Percentiles rank a stretch among this genome's conserved stretches.
Evolutionary conservation across 495 filamentous ascomycete species (phyloP).

Genomic region (Podospora bellae-mahoneyi): DNA sequence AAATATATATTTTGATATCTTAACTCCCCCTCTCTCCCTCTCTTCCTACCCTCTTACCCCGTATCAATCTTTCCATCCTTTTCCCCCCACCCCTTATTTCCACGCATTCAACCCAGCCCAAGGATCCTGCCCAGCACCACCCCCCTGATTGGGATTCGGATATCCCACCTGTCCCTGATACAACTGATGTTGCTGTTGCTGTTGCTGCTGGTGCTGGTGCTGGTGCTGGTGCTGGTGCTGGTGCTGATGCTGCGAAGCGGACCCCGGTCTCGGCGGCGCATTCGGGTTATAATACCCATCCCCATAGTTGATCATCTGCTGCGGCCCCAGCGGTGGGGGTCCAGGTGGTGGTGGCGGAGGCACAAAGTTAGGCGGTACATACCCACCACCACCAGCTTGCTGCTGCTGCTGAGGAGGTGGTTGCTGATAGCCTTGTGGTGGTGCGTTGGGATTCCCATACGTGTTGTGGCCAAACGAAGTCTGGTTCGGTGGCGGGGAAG

Average conservation of each 20-base stretch:
- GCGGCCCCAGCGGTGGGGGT: slow-evolving; percentile 69
- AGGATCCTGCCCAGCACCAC: slow-evolving; percentile 50
- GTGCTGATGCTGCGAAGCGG: slow-evolving; percentile 20
- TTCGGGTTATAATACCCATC: slow-evolving; percentile 39
- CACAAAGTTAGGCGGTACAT: slow-evolving; percentile 77
- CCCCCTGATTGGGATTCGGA: background rate
- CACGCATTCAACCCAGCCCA: slow-evolving; percentile 86
- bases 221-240: slow-evolving; percentile 43
- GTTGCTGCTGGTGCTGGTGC: slow-evolving; percentile 35
- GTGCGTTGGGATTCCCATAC: slow-evolving; percentile 45
- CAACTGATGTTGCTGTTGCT: slow-evolving; percentile 2
- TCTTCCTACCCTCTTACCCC: background rate
- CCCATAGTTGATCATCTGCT: slow-evolving; percentile 56
- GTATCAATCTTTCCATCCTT: background rate
- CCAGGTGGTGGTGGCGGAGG: slow-evolving; percentile 87
- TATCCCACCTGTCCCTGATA: slow-evolving; percentile 16
- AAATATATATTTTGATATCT: background rate
- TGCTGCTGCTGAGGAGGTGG: slow-evolving; percentile 27
- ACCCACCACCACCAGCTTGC: slow-evolving; percentile 32
- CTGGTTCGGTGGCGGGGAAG: slow-evolving; percentile 54
- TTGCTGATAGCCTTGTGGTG: slow-evolving; percentile 20
- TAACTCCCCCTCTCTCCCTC: background rate
- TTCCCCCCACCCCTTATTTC: slow-evolving; percentile 53
- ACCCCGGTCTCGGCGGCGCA: slow-evolving; percentile 19
- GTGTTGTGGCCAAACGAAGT: slow-evolving; percentile 46